Percentiles rank a stretch among this genome's conserved stretches.
These are phyloP conservation scores for Thraustochytrium striatum DNA, from an alignment of 352 stramenopile genomes.

Conservation along the genomic window DNA sequence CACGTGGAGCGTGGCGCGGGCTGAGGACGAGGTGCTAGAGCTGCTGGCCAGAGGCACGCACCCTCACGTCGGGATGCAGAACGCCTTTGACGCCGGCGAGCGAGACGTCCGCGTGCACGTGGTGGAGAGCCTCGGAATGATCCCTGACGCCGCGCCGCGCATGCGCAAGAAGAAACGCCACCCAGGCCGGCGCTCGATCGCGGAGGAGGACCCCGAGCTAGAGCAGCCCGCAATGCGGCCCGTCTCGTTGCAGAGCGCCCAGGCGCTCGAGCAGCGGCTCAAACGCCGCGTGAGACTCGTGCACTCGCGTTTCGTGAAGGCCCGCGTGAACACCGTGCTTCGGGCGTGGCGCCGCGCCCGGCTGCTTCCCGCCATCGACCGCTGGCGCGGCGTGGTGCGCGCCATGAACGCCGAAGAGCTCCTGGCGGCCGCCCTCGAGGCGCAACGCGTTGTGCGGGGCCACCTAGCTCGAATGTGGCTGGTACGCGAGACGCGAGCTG, in stretches of 20 bases:
- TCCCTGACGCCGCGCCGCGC: no score
- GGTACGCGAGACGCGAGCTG: neutral
- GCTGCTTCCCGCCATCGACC: neutral
- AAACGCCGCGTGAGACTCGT: neutral
- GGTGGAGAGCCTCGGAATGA: neutral
- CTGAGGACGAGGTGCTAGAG: neutral
- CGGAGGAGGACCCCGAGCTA: no score
- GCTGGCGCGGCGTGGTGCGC: neutral
- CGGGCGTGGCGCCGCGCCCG: neutral
- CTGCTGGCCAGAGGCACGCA: neutral
- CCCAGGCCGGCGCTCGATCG: no score
- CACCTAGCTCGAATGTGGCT: neutral
- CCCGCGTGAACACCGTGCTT: neutral
- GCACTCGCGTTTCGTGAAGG: neutral
- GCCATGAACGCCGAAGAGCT: neutral
- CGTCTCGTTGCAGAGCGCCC: neutral
- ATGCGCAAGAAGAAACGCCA: no score
- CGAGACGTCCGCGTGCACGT: neutral
- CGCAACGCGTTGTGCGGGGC: neutral
- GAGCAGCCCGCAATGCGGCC: neutral
- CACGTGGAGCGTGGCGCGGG: neutral
- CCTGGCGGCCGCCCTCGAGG: neutral
- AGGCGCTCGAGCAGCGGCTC: neutral
- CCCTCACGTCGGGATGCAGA: neutral
- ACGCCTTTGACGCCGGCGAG: neutral